Evolutionary conservation across 306 rosid genomes (phyloP).

Genomic region (Malus asiatica): DNA sequence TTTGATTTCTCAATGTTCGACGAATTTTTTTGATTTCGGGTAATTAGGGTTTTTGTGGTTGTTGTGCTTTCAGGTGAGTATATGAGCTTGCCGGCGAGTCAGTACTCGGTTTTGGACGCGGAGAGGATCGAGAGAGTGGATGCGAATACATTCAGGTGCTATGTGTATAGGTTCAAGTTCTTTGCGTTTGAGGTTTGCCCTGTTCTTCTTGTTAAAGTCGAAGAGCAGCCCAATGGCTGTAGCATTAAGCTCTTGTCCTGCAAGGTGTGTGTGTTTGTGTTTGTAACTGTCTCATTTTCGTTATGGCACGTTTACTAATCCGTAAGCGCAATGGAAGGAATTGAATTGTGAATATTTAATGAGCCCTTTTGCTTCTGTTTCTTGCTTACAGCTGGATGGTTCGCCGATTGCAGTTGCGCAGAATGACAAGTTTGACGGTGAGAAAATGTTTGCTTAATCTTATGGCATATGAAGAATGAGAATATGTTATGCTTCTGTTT

Average conservation of each 20-base stretch:
- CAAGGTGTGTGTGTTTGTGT: conserved; percentile 44
- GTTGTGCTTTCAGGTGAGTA: conserved; percentile 54
- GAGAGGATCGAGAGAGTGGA: conserved; percentile 94
- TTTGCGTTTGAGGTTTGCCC: conserved; percentile 86
- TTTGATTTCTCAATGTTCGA: not conserved
- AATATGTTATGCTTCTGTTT: not conserved
- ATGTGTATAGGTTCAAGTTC: conserved; percentile 72
- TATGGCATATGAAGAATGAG: not conserved
- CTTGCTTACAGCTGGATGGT: conserved; percentile 67
- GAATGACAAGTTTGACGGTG: conserved; percentile 88
- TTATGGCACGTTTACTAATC: too few relatives aligned
- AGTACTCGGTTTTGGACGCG: conserved; percentile 92
- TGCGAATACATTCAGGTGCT: conserved; percentile 80
- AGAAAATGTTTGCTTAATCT: conserved; percentile 8
- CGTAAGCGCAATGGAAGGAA: too few relatives aligned
- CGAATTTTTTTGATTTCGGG: not conserved
- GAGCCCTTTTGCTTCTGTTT: conserved; percentile 9
- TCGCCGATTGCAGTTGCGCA: conserved; percentile 79
- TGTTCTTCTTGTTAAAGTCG: conserved; percentile 77
- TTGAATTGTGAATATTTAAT: not conserved
- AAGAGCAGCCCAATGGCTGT: conserved; percentile 74
- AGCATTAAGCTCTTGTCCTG: conserved; percentile 87
- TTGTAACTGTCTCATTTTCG: not conserved
- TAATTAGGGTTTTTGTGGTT: not conserved
- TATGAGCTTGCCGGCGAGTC: conserved; percentile 93